Base-by-base conservation (phyloP, 352 stramenopile genomes). In the Phytopythium cucurbitacearum region DNA sequence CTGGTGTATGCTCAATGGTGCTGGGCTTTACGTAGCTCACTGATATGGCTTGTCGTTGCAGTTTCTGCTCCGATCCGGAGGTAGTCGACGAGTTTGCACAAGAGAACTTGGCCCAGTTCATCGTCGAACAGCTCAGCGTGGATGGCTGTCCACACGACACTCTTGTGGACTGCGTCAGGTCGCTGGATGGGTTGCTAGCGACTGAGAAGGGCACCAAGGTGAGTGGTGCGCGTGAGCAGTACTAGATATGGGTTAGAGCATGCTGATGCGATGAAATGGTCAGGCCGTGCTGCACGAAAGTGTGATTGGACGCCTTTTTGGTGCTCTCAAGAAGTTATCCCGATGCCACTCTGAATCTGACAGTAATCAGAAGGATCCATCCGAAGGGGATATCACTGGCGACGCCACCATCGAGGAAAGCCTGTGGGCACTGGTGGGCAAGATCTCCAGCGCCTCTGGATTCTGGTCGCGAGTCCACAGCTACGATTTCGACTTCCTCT, bases 401-500 rank as follows among this genome's bases (percentile, higher is more conserved):
- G 6, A 5, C 21, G 38, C 48, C 0, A 44, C 58, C 7, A 50
- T 62, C 5, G 16, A 79, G 12, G 60, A 69, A 32, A 58, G 65
- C 21, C 33, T 87, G 5, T 93, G 80, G 80, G 51, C 48, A n/a
- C 57, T 90, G 15, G 21, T 90, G 4, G 62, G 62, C 12, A 47
- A 49, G 6, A 51, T 90, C 32, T 68, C 79, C 7, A 67, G 51
- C 4, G 61, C 51, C 0, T 16, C 59, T 0, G 53, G 56, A 10
- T 71, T 89, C 53, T 93, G 82, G 82, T 35, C 34, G 1, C 57
- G 60, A 9, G 68, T 90, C 21, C 53, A 64, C 28, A 72, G 52
- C 34, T 73, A 83, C 41, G 71, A 88, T 56, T 81, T 89, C 43
- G 76, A 76, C 33, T 91, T 89, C 51, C 59, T 91, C 11, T 93